Conservation (phyloP, 2,329 filamentous ascomycete genomes). For the Ceratocystis albifundus region DNA sequence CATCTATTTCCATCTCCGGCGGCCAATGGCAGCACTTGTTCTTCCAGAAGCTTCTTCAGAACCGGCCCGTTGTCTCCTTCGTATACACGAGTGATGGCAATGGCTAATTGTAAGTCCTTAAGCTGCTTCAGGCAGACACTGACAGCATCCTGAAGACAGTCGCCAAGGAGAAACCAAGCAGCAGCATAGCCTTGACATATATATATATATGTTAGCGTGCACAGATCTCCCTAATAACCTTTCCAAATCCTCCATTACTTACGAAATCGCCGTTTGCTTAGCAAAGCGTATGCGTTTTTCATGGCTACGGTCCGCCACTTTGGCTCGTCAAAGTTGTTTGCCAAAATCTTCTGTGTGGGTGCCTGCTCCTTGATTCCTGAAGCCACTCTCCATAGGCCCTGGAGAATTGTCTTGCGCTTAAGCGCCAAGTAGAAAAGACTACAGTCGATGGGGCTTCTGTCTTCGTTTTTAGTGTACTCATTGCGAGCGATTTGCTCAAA, state of each 20-base stretch:
- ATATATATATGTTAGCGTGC: too few species aligned
- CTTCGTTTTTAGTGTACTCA: conserved; percentile 78
- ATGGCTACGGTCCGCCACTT: conserved; percentile 81
- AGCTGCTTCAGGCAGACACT: conserved; percentile 79
- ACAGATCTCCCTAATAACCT: not conserved
- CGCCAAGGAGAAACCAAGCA: conserved; percentile 86
- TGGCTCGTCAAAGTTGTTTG: conserved; percentile 81
- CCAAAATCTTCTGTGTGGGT: conserved; percentile 65
- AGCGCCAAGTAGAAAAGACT: conserved; percentile 85
- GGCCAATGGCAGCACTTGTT: conserved; percentile 67
- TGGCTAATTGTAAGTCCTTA: conserved; percentile 77
- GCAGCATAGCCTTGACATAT: conserved; percentile 71
- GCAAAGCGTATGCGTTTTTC: conserved; percentile 91
- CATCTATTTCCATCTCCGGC: conserved; percentile 76
- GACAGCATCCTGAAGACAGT: conserved; percentile 72
- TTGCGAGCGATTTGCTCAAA: conserved; percentile 87
- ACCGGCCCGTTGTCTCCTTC: conserved; percentile 72
- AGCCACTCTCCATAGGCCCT: conserved; percentile 91
- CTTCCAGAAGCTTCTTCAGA: conserved; percentile 60
- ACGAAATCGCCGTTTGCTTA: conserved; percentile 83
- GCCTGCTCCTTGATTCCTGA: conserved; percentile 76
- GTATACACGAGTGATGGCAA: conserved; percentile 77
- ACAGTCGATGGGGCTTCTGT: conserved; percentile 84
- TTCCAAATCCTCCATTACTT: conserved; percentile 27
- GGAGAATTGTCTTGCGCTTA: conserved; percentile 76